A percentile compares a stretch with the other conserved stretches of the same genome.
These are phyloP conservation scores for Candida nitratophila DNA, from an alignment of 805 yeast species.

Conservation along the genomic window DNA sequence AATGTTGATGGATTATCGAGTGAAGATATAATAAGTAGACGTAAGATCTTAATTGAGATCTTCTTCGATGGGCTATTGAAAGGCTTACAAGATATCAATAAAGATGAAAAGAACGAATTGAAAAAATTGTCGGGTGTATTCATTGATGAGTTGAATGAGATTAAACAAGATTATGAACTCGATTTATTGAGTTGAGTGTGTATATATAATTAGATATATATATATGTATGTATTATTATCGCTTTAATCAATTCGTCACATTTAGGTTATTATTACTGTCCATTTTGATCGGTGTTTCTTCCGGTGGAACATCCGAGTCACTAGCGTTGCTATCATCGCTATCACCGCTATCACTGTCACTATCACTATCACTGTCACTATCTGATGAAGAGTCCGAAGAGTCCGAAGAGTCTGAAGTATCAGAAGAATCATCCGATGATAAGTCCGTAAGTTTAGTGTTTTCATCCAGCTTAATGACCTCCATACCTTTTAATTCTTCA, in stretches of 20 bases:
- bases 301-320: too few species aligned
- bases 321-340: slow-evolving; percentile 3
- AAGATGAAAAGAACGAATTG: slow-evolving; percentile 40
- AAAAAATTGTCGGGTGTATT: slow-evolving; percentile 9
- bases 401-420: slow-evolving; percentile 3
- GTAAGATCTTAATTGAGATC: slow-evolving; percentile 44
- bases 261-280: too few species aligned
- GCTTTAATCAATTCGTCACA: too few species aligned
- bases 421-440: too few species aligned
- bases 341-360: slow-evolving; percentile 4
- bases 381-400: slow-evolving; percentile 5
- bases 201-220: too few species aligned
- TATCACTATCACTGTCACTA: slow-evolving; percentile 2
- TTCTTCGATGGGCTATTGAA: slow-evolving; percentile 40
- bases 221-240: too few species aligned
- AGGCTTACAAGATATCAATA: slow-evolving; percentile 43
- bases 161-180: slow-evolving; percentile 13
- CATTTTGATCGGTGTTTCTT: neutral
- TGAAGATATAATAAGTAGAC: slow-evolving; percentile 55
- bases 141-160: slow-evolving; percentile 8
- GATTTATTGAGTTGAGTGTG: slow-evolving; percentile 1
- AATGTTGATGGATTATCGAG: slow-evolving; percentile 43
- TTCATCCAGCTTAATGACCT: too few species aligned
- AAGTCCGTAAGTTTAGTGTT: too few species aligned
- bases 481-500: slow-evolving; percentile 20